Base-by-base conservation (phyloP, 306 rosid genomes). In the Hippophae tibetana region DNA sequence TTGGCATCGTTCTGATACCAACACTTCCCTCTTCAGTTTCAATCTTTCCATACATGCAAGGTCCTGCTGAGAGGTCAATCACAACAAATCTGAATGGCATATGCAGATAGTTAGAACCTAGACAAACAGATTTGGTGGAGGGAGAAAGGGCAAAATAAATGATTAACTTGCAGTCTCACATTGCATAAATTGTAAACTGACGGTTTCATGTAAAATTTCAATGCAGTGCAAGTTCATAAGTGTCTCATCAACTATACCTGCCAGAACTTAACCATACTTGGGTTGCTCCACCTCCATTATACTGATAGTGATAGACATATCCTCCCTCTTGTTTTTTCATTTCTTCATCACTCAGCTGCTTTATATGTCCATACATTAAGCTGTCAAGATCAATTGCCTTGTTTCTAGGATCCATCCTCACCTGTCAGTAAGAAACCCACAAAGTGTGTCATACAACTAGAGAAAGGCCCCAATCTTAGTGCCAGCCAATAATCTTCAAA, bases 11-110 rank as follows among this genome's bases (percentile, higher is more conserved):
- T 76, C 87, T 76, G 70, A 85, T 43, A 68, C 98, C 78, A 54
- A 92, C 85, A 65, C 89, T 87, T 68, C 98, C 98, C 69, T 92
- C 98, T 80, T 92, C 98, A 63, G 98, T 84, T 72, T 92, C 98
- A 80, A 92, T 87, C 84, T 87, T 92, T 52, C 96, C 98, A 67
- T 92, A 92, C 10, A 95, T 92, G 75, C 98, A 92, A 11, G 98
- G 96, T 58, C 98, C 98, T 2, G 98, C 96, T 58, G 98, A 92
- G 67, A 92, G 96, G 75, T 92, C 98, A 50, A 92, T 82, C 82
- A 92, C 95, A 63, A 76, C 96, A 75, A 76, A 92, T 80, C 98
- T 92, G 78, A 81, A 78, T 56, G 65, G 65, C 42, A 63, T 41
- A 67, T 55, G 66, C 54, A 62, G 50, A 56, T 67, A 64, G 75